A percentile compares a stretch with the other conserved stretches of the same genome.
Evolutionary conservation across 805 yeast genomes (phyloP).

Genomic region (Teunomyces barrocoloradensis): DNA sequence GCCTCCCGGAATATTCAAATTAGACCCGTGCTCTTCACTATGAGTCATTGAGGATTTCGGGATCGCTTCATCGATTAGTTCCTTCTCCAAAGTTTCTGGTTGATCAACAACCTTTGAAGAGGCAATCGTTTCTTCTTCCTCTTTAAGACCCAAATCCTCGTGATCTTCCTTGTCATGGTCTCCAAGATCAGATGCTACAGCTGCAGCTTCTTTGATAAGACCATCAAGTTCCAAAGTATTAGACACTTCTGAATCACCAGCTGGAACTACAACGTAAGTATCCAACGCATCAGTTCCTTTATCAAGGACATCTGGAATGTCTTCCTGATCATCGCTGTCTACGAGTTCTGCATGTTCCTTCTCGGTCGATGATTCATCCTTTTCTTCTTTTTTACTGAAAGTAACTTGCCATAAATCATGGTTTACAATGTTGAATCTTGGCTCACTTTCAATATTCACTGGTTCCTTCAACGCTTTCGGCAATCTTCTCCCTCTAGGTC

Average conservation of each 20-base stretch:
- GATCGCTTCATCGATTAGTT: background rate
- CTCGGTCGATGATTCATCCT: background rate
- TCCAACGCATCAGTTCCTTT: background rate
- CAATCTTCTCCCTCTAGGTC: slow-evolving; percentile 70
- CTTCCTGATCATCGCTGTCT: background rate
- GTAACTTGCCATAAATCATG: slow-evolving; percentile 38
- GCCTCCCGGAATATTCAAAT: background rate
- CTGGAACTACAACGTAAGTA: background rate
- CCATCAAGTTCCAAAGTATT: background rate
- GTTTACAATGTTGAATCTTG: slow-evolving; percentile 31
- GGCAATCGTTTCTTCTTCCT: background rate
- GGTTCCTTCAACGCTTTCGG: slow-evolving; percentile 55
- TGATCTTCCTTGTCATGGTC: background rate
- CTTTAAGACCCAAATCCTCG: background rate
- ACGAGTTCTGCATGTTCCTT: too few relatives aligned
- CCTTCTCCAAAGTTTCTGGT: background rate
- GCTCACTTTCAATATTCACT: slow-evolving; percentile 30
- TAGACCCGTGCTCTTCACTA: background rate
- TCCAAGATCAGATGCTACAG: background rate
- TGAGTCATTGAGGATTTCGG: background rate
- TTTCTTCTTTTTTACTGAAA: slow-evolving; percentile 2
- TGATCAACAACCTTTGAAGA: background rate
- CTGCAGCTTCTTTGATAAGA: background rate
- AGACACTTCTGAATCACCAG: background rate
- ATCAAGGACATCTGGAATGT: background rate